Evolutionary conservation across 306 rosid species (phyloP).

Genomic region (Sicyos edulis): DNA sequence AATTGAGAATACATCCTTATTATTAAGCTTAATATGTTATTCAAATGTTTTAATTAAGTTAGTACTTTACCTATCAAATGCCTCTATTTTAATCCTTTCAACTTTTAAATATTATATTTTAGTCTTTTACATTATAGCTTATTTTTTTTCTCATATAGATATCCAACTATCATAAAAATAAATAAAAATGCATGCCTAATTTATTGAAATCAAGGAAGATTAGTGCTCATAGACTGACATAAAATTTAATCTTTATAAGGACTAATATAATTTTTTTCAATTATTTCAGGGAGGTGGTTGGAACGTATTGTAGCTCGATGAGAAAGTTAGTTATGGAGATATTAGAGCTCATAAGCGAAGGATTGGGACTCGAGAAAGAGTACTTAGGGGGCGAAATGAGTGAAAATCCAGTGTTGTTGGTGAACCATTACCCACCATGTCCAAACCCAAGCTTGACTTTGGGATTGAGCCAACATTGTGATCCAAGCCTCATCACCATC

Average conservation of each 20-base stretch:
- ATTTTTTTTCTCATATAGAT: too few relatives aligned
- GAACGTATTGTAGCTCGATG: constrained; percentile 31
- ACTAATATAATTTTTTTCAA: not conserved
- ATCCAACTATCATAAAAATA: too few relatives aligned
- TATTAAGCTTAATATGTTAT: not conserved
- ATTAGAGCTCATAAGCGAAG: constrained; percentile 50
- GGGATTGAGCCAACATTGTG: constrained; percentile 52
- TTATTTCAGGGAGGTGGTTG: constrained; percentile 44
- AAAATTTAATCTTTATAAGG: not conserved
- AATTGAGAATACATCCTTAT: not conserved
- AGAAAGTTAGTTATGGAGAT: constrained; percentile 35
- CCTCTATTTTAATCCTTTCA: too few relatives aligned
- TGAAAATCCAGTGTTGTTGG: constrained; percentile 34
- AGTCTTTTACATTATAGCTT: too few relatives aligned
- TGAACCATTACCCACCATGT: constrained; percentile 69
- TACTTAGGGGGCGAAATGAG: constrained; percentile 39
- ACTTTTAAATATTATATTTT: too few relatives aligned
- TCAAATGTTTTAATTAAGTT: not conserved
- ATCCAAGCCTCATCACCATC: constrained; percentile 54
- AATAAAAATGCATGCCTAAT: not conserved
- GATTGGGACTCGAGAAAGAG: constrained; percentile 36
- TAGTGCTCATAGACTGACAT: too few relatives aligned
- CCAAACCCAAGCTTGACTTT: constrained; percentile 68
- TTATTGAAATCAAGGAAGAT: too few relatives aligned
- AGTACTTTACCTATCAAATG: too few relatives aligned